Base-by-base conservation (phyloP, 1,284 basidiomycete species). In the Apiotrichum gracile region DNA sequence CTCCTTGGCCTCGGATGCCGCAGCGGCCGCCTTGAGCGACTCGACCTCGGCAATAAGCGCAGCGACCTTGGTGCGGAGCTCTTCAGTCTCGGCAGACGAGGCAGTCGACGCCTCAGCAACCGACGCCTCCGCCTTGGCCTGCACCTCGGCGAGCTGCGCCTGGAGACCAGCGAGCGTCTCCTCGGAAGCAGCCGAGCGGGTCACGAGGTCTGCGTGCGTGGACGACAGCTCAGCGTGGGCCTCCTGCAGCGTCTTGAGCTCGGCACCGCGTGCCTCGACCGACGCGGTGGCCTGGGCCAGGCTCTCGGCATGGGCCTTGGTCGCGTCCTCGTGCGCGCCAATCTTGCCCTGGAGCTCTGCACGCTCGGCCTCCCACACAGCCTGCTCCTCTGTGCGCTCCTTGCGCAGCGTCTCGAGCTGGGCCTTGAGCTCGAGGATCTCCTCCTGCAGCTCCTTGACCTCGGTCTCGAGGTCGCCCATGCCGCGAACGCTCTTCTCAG, bases 81-180 rank as follows among this genome's bases (percentile, higher is more conserved):
- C 47, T 12, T 52, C 47, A 13, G 42, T 25, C 37, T 52, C 38
- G 19, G 43, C 42, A 3, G 37, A 34, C 7, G 49, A 31, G 5
- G 46, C 42, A 13, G 35, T 21, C 1, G 49, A 29, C 9, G n/a
- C n/a, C n/a, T n/a, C n/a, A n/a, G n/a, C n/a, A n/a, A 47, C 54
- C 1, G 58, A 45, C 10, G 47, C 40, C 17, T 54, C 46, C 22
- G 51, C 51, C 51, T 60, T 54, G 22, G 50, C 56, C 19, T 54
- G 49, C 14, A 52, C 62, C 7, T 46, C 47, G 29, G 54, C 48
- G 19, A 67, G 52, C 54, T 63, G 54, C 14, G 19, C 17, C 52
- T 67, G 55, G 9, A 65, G 57, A 19, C 54, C 50, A n/a, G 52
- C 51, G 8, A 65, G n/a, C 3, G 44, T 54, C 47, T 61, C 63